A percentile compares a stretch with the other conserved stretches of the same genome.
Conservation (phyloP, 2,329 filamentous ascomycete species). For the Aspergillus thermomutatus region DNA sequence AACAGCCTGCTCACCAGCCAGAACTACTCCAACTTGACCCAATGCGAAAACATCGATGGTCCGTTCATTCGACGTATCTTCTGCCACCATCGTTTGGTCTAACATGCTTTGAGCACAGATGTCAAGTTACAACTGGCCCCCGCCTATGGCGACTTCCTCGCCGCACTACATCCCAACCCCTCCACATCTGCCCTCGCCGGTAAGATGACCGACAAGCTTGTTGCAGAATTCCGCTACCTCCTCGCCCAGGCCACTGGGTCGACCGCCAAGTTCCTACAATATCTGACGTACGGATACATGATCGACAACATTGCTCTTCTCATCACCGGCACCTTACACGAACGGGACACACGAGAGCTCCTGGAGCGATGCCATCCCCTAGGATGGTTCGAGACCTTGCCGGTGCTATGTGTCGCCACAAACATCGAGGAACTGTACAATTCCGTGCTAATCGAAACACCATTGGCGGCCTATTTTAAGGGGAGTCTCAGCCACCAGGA, state of each 20-base stretch:
- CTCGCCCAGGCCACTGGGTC: conserved; percentile 90
- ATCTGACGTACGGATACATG: conserved; percentile 99
- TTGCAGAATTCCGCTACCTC: conserved; percentile 94
- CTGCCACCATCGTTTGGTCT: conserved; percentile 1
- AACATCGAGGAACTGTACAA: conserved; percentile 99
- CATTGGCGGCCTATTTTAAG: conserved; percentile 95
- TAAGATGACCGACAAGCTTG: conserved; percentile 96
- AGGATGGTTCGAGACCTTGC: conserved; percentile 99
- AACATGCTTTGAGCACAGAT: conserved; percentile 54
- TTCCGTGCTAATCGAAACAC: conserved; percentile 94
- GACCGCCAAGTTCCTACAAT: conserved; percentile 93
- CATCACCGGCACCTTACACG: conserved; percentile 96
- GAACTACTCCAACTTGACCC: conserved; percentile 92
- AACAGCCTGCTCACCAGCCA: conserved; percentile 85
- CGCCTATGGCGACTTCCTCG: conserved; percentile 95
- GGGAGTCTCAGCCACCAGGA: conserved; percentile 93
- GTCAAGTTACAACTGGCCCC: conserved; percentile 96
- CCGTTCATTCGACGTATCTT: conserved; percentile 28
- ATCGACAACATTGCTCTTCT: conserved; percentile 98
- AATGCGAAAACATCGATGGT: conserved; percentile 98
- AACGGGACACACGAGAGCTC: conserved; percentile 92
- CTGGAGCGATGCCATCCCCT: conserved; percentile 94
- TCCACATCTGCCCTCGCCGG: conserved; percentile 92
- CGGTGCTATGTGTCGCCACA: conserved; percentile 92
- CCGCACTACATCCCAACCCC: conserved; percentile 88